Evolutionary conservation across 2,329 filamentous ascomycete genomes (phyloP).

Genomic region (Aspergillus oerlinghausenensis): DNA sequence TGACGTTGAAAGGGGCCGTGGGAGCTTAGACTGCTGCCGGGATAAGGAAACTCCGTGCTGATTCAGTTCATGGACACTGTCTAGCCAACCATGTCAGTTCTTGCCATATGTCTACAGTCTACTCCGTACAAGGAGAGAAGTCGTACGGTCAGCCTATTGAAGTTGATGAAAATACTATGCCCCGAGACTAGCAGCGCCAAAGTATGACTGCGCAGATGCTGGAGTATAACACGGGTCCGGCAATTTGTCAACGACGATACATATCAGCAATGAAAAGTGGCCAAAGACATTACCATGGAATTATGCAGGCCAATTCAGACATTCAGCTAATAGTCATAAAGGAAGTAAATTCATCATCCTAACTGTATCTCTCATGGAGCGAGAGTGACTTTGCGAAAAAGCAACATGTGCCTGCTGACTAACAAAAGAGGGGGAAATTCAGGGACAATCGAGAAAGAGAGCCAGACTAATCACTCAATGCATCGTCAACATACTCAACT

Average conservation of each 20-base stretch:
- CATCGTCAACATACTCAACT: neutral
- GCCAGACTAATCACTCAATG: neutral
- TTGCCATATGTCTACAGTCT: neutral
- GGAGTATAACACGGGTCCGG: neutral
- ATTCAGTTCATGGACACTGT: constrained; percentile 4
- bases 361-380: neutral
- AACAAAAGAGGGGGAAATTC: neutral
- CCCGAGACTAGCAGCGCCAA: neutral
- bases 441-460: neutral
- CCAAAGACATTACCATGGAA: neutral
- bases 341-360: neutral
- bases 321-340: neutral
- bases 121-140: neutral
- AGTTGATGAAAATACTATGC: neutral
- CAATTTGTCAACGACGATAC: neutral
- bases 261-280: neutral
- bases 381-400: neutral
- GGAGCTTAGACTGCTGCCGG: neutral
- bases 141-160: neutral
- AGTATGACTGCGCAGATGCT: neutral
- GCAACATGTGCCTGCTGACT: neutral
- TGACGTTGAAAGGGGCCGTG: neutral
- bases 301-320: neutral
- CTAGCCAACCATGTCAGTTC: constrained; percentile 4
- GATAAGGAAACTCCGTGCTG: constrained; percentile 7